Evolutionary conservation across 108 stramenopile species (phyloP), one percentile per base, ranked within the genome.

Genomic region (Parmales sp.): DNA sequence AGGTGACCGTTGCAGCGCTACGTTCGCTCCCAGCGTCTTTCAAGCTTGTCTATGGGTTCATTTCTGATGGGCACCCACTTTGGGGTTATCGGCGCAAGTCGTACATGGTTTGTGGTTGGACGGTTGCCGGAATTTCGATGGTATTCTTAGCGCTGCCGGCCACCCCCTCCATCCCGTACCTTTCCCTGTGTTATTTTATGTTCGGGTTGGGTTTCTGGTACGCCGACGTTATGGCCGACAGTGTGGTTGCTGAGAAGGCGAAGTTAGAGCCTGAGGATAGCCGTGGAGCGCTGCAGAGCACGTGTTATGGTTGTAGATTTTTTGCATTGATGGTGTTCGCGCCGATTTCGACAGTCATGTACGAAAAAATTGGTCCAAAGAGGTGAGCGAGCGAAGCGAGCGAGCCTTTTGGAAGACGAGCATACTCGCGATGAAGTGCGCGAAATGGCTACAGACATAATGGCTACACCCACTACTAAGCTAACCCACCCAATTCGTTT

Each of bases 181-280:
- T 90, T 0, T 73, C 76, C 23, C 45, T 85, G 7, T 50, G 63
- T 19, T 69, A 82, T 0, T 64, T 90, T 0, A 25, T 85, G 9
- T 88, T 87, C 63, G 86, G 83, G 18, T 76, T 75, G 39, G 89
- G 89, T 11, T 90, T 90, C 70, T 90, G 89, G 89, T 67, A 88
- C 44, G 89, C 88, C 0, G 90, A 90, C 68, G 90, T 90, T 41
- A 90, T 90, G 87, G 90, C 80, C 7, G 90, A 90, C 65, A 77
- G 75, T 25, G 80, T 90, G 39, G 90, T 90, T 16, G 90, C 90
- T 0, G 90, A 90, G 78, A 90, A 88, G 67, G 90, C 90, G 26
- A 90, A 88, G 66, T 69, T 90, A 37, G 90, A 90, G 39, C 87
- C 90, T 22, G 54, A 75, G 28, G 63, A 77, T n/a, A 71, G 82